Base-by-base conservation (phyloP, 345 rosid genomes). In the sweet orange (Citrus sinensis) region DNA sequence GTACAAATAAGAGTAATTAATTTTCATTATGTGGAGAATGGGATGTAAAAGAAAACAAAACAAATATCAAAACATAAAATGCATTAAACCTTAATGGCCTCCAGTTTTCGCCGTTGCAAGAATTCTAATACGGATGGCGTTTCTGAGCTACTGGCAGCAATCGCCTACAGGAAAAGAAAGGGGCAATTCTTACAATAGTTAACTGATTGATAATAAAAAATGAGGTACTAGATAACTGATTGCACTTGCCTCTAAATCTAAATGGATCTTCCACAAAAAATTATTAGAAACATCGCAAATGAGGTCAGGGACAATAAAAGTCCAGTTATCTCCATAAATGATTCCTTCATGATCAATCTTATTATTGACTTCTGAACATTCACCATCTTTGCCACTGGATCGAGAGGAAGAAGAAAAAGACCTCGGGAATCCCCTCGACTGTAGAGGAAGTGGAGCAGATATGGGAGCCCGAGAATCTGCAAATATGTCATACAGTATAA, bases 371-470 rank as follows among this genome's bases (percentile, higher is more conserved):
- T 87, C 94, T 34, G 89, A 80, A 84, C 78, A 86, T 75, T 87
- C 93, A 78, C 79, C 77, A 70, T 87, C 94, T 81, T 82, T 89
- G 70, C 67, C 76, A 80, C 80, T 71, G 74, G 89, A 86, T 80
- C 84, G 91, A 34, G 87, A 83, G 13, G 84, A 87, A 79, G 81
- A 75, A 80, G 80, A 70, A 75, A 68, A 82, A 27, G 94, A 86
- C 85, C 92, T 85, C 66, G 87, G 90, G 54, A 87, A 80, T 80
- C 96, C 93, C 87, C 98, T 89, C 87, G 92, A 85, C 76, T 90
- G 82, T 74, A 94, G 85, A 73, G 99, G 98, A 80, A 97, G 98
- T 22, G 99, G 99, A 67, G 99, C 99, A 85, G 98, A 92, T 82
- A 97, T 85, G 34, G 99, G 98, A 81, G 97, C 98, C 83, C 90